Percentiles rank a stretch among this genome's conserved stretches.
phyloP scores from a whole-genome alignment of 1,284 basidiomycete species.

The Fomitopsis palustris region DNA sequence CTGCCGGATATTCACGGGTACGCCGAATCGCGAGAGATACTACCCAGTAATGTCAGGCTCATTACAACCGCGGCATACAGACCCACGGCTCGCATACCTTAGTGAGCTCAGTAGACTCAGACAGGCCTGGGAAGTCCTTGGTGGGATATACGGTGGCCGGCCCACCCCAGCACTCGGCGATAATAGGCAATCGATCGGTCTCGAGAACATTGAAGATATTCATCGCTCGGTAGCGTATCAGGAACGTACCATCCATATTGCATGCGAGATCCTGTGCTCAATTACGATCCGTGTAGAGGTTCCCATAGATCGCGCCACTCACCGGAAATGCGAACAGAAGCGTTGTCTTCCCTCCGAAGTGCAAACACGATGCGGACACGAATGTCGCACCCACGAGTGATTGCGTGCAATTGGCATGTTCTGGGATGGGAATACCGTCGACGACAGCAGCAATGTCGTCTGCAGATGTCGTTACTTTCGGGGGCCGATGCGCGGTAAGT shows the following conservation, averaged over 20 bases:
- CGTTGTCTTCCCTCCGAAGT: background rate
- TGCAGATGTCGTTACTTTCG: background rate
- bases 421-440: background rate
- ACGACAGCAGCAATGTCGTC: background rate
- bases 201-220: background rate
- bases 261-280: background rate
- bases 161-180: conserved; percentile 17
- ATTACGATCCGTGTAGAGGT: background rate
- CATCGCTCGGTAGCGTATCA: background rate
- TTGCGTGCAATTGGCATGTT: background rate
- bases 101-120: conserved; percentile 66
- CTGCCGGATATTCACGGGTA: background rate
- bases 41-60: background rate
- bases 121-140: conserved; percentile 72
- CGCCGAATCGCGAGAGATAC: background rate
- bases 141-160: conserved; percentile 69
- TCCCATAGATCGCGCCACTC: background rate
- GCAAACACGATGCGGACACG: background rate
- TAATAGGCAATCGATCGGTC: conserved; percentile 5
- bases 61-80: background rate
- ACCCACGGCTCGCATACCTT: conserved; percentile 45
- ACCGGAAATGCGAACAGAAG: background rate
- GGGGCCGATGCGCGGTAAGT: too few relatives aligned
- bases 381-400: background rate
- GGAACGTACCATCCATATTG: background rate